Evolutionary conservation across 202 grass and related monocot genomes (phyloP).

Genomic region (Musa balbisiana): DNA sequence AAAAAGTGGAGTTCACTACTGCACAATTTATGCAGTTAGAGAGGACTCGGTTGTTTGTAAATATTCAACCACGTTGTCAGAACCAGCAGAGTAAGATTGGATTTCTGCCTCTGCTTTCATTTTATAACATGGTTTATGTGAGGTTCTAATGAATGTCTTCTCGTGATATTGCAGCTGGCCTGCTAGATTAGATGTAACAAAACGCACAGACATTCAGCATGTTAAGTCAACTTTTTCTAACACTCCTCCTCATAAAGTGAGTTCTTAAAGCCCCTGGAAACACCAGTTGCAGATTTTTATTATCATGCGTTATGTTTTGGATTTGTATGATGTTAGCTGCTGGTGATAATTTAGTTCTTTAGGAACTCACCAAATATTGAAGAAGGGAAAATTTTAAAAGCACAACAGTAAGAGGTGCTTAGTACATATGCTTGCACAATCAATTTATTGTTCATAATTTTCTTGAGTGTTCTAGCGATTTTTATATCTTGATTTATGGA

Average conservation of each 20-base stretch:
- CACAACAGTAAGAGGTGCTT: too few relatives aligned
- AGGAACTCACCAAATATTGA: background rate
- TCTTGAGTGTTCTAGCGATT: too few relatives aligned
- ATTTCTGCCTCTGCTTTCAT: constrained; percentile 4
- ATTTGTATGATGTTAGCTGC: background rate
- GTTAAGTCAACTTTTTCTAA: constrained; percentile 84
- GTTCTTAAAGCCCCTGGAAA: constrained; percentile 22
- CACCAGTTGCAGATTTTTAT: background rate
- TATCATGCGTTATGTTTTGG: background rate
- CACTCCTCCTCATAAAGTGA: constrained; percentile 69
- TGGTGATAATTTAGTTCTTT: background rate
- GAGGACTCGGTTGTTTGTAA: constrained; percentile 61
- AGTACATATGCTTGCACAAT: too few relatives aligned
- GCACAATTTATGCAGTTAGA: constrained; percentile 74
- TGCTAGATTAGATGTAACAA: constrained; percentile 80
- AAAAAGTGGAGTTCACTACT: constrained; percentile 91
- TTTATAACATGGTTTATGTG: constrained; percentile 8
- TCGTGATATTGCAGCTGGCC: constrained; percentile 58
- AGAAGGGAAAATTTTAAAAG: too few relatives aligned
- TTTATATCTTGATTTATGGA: too few relatives aligned
- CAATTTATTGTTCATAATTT: too few relatives aligned
- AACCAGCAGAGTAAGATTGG: constrained; percentile 75
- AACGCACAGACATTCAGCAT: constrained; percentile 69
- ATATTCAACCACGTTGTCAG: constrained; percentile 58
- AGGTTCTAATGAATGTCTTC: constrained; percentile 14